Base-by-base conservation (phyloP, 768 basidiomycete species). In the Phlebiopsis gigantea region DNA sequence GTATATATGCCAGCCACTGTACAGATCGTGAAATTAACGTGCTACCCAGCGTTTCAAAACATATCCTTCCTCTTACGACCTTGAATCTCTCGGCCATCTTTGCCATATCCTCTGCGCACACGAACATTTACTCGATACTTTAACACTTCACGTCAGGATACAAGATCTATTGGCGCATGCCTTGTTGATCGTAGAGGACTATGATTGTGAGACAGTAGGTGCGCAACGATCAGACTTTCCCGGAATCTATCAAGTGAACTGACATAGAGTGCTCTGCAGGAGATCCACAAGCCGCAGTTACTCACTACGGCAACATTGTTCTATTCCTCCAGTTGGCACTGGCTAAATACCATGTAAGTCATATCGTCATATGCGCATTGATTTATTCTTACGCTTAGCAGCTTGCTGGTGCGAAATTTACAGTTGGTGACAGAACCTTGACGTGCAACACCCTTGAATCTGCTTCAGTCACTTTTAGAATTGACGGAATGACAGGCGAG, bases 201-300 rank as follows among this genome's bases (percentile, higher is more conserved):
- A 87, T 62, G 88, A 90, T 63, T 90, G 86, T 59, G 89, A 90
- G 65, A 85, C 83, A 21, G 85, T 92, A 29, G 90, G 90, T 87
- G 66, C 24, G 85, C 73, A 55, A n/a, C n/a, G n/a, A n/a, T n/a
- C n/a, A n/a, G n/a, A n/a, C n/a, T n/a, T n/a, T n/a, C n/a, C n/a
- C n/a, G n/a, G n/a, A n/a, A n/a, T n/a, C n/a, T n/a, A n/a, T n/a
- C n/a, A n/a, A n/a, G n/a, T n/a, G n/a, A n/a, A n/a, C n/a, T n/a
- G n/a, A n/a, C n/a, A n/a, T n/a, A n/a, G n/a, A n/a, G n/a, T n/a
- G n/a, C 39, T 39, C 24, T 31, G 34, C 59, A 92, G 90, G 90
- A 46, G 90, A 92, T 69, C 90, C 90, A 17, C 90, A 91, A 69
- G 87, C 85, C 17, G 90, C 90, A 4, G 80, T 91, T 39, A 83